A percentile compares a stretch with the other conserved stretches of the same genome.
These are phyloP conservation scores for Quercus phellos DNA, from an alignment of 331 rosid genomes.

Conservation along the genomic window DNA sequence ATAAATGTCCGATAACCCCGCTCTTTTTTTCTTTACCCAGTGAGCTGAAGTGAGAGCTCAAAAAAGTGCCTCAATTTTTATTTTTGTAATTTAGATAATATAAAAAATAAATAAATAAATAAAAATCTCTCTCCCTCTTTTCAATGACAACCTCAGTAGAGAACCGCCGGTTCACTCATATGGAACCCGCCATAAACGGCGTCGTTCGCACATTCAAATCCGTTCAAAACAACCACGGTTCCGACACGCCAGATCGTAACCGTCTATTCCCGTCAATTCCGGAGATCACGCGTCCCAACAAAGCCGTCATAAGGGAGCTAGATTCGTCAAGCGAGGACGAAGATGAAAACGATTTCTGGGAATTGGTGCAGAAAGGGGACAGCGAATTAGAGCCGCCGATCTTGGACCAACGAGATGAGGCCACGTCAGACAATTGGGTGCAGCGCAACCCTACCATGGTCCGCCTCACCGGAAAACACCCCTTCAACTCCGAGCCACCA, in stretches of 20 bases:
- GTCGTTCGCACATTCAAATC: conserved; percentile 46
- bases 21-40: neutral
- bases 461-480: conserved; percentile 83
- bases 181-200: conserved; percentile 32
- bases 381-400: conserved; percentile 53
- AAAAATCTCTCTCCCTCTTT: neutral
- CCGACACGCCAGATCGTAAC: conserved; percentile 31
- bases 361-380: conserved; percentile 30
- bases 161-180: conserved; percentile 34
- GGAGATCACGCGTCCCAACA: neutral
- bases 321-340: conserved; percentile 57
- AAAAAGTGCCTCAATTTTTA: neutral
- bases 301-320: neutral
- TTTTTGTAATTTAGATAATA: neutral
- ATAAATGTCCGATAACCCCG: conserved; percentile 3
- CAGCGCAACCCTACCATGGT: conserved; percentile 53
- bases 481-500: conserved; percentile 71
- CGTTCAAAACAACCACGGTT: conserved; percentile 14
- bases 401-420: conserved; percentile 57
- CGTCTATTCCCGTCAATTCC: neutral
- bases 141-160: conserved; percentile 65
- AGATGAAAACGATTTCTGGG: conserved; percentile 8
- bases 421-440: conserved; percentile 70
- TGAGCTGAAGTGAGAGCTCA: neutral
- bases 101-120: no score